Evolutionary conservation across 1,284 basidiomycete species (phyloP).

Genomic region (Entoloma clypeatum): DNA sequence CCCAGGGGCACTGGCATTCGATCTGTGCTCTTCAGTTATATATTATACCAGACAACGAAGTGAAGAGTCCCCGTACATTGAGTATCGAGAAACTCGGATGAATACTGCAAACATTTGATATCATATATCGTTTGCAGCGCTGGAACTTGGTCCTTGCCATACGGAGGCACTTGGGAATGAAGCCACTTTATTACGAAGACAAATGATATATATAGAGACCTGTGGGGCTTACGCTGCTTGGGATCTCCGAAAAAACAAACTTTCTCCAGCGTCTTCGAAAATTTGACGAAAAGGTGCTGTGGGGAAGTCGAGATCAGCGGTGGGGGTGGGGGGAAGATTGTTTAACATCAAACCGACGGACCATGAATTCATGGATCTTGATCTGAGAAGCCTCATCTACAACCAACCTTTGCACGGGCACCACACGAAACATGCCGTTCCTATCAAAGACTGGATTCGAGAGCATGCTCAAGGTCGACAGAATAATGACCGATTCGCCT

Average conservation of each 20-base stretch:
- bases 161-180: slow-evolving; percentile 45
- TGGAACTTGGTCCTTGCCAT: slow-evolving; percentile 48
- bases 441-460: slow-evolving; percentile 43
- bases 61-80: slow-evolving; percentile 43
- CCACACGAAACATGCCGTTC: slow-evolving; percentile 28
- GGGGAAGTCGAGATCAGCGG: too few relatives aligned
- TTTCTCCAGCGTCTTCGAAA: slow-evolving; percentile 48
- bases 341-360: too few relatives aligned
- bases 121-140: slow-evolving; percentile 59
- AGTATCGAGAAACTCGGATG: slow-evolving; percentile 47
- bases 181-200: slow-evolving; percentile 10
- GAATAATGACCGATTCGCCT: slow-evolving; percentile 47
- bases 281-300: too few relatives aligned
- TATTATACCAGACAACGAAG: slow-evolving; percentile 2
- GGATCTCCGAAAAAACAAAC: slow-evolving; percentile 72
- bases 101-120: slow-evolving; percentile 38
- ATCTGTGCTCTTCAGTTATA: slow-evolving; percentile 36
- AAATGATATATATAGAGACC: slow-evolving; percentile 9
- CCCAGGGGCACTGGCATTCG: slow-evolving; percentile 77
- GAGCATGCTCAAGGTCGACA: slow-evolving; percentile 73
- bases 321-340: too few relatives aligned
- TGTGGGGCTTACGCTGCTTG: slow-evolving; percentile 55
- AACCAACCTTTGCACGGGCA: slow-evolving; percentile 38
- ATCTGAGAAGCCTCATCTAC: slow-evolving; percentile 68
- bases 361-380: slow-evolving; percentile 56